A percentile compares a stretch with the other conserved stretches of the same genome.
Evolutionary conservation across 2,329 filamentous ascomycete genomes (phyloP).

Genomic region (Cordyceps cicadae): DNA sequence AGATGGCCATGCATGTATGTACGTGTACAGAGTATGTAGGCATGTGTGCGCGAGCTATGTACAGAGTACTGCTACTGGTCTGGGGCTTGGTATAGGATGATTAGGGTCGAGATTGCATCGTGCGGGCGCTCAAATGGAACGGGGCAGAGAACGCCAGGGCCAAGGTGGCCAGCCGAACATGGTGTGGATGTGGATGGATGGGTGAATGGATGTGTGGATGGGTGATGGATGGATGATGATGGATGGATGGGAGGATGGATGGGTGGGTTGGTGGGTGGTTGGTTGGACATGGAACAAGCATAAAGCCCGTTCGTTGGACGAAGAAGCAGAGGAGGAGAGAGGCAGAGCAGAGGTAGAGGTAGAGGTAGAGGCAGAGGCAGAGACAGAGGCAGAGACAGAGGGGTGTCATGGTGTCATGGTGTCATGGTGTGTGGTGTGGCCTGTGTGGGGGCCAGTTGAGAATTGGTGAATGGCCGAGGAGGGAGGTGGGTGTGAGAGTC

Average conservation of each 20-base stretch:
- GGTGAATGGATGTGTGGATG: too few species aligned
- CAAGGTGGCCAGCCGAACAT: neutral
- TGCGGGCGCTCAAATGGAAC: neutral
- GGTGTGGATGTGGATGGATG: neutral
- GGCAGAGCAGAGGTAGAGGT: too few species aligned
- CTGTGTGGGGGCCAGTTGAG: neutral
- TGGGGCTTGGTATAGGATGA: constrained; percentile 3
- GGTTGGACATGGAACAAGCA: too few species aligned
- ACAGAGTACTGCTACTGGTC: neutral
- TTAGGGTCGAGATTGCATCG: constrained; percentile 9
- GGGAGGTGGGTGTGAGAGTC: neutral
- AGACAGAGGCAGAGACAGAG: neutral
- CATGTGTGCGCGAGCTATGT: too few species aligned
- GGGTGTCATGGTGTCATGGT: too few species aligned
- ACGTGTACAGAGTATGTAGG: neutral
- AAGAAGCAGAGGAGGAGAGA: neutral
- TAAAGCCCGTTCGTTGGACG: neutral
- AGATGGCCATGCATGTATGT: neutral
- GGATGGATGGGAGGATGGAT: too few species aligned
- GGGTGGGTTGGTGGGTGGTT: too few species aligned
- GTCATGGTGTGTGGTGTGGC: neutral
- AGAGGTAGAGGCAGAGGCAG: too few species aligned
- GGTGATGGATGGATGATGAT: too few species aligned
- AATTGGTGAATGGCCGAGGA: neutral
- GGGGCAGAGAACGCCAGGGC: neutral